These are phyloP conservation scores for Cercospora janseana DNA, from an alignment of 2,329 filamentous ascomycete species.

Conservation along the genomic window DNA sequence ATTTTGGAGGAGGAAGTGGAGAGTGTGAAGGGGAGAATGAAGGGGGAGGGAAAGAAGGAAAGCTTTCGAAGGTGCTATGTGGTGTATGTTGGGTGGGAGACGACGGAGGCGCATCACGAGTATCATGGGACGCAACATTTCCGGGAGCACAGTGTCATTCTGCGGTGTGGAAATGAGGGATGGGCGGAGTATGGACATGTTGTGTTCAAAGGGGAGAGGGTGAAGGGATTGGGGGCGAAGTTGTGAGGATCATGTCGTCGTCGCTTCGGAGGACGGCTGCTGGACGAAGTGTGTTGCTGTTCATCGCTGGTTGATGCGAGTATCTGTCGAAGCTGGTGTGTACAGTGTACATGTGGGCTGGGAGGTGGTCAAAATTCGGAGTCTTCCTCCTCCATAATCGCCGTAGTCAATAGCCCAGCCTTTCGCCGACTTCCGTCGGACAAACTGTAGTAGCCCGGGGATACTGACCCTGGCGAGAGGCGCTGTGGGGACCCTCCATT, in stretches of 20 bases:
- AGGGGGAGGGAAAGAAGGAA: not conserved
- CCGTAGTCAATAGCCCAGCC: conserved; percentile 59
- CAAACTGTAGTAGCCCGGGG: conserved; percentile 27
- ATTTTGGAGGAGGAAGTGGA: not conserved
- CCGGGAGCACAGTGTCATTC: conserved; percentile 12
- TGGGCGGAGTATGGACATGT: conserved; percentile 13
- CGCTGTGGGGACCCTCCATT: conserved; percentile 14
- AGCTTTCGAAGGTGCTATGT: conserved; percentile 13
- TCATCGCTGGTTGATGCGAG: not conserved
- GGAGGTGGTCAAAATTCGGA: conserved; percentile 43
- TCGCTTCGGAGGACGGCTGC: no score
- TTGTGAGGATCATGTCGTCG: not conserved
- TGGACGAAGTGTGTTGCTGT: not conserved
- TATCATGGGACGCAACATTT: conserved; percentile 20
- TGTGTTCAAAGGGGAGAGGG: not conserved
- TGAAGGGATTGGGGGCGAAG: not conserved
- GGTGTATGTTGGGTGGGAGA: conserved; percentile 18
- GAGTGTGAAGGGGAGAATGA: conserved; percentile 12
- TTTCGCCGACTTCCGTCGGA: conserved; percentile 39
- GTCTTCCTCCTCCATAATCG: conserved; percentile 71
- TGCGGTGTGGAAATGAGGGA: conserved; percentile 20
- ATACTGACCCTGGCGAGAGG: conserved; percentile 21
- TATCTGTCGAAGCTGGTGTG: not conserved
- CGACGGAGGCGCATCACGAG: conserved; percentile 17
- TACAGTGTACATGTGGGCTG: no score